Base-by-base conservation (phyloP, 2,329 filamentous ascomycete genomes). In the Clathrospora elynae region DNA sequence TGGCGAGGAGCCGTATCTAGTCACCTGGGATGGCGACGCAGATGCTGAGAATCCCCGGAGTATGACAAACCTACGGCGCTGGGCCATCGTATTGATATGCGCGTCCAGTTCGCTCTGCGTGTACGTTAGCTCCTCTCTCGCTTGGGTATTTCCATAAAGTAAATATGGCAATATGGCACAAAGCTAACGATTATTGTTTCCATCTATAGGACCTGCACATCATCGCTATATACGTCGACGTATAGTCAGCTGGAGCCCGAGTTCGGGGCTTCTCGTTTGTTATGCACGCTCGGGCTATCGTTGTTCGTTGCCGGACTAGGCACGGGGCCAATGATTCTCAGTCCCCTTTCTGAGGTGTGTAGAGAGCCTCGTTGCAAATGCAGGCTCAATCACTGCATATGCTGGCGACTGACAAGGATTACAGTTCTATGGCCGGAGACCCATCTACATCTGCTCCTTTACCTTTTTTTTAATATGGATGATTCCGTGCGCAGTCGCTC, bases 171-270 rank as follows among this genome's bases (percentile, higher is more conserved):
- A n/a, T n/a, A n/a, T n/a, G n/a, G 13, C 17, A 12, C 39, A 33
- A 18, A n/a, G 28, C 38, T 43, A 32, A 36, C 33, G 38, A 35
- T 23, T 20, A 18, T 43, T 36, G 26, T 29, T 14, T 10, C 23
- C 12, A 20, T 41, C 32, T 33, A 37, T 58, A 90, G 87, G 39
- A 95, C 90, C 6, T 90, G 86, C 64, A 83, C 88, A 1, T 91
- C 87, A 33, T 93, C 90, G n/a, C 83, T 95, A 58, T 96, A 96
- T 70, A 92, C 90, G 0, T 82, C 83, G 9, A 93, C 88, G 0
- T 96, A 96, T 67, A 65, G 61, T 12, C 87, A 93, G 68, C 82
- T 96, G 71, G 82, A 85, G 50, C 72, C 76, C 17, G 87, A 95
- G 46, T 95, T 96, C 58, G 73, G 81, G 53, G 80, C 81, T 57